Base-by-base conservation (phyloP, 2,329 filamentous ascomycete species). In the Aspergillus persii region DNA sequence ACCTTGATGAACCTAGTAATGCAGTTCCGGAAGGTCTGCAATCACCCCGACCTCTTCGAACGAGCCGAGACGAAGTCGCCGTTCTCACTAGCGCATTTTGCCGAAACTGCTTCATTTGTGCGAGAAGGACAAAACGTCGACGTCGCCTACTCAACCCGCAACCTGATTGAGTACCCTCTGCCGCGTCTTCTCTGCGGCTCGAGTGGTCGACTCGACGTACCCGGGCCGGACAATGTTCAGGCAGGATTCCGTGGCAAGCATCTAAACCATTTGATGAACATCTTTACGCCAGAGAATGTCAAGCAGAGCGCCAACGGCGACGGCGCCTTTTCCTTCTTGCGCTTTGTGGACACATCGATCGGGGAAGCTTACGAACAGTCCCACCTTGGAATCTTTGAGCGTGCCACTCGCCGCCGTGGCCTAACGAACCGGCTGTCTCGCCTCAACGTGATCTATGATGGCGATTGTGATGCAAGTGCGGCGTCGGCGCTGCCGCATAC, bases 21-120 rank as follows among this genome's bases (percentile, higher is more conserved):
- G 95, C 95, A 99, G 78, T 99, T 99, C 85, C 87, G 95, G 69
- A 99, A 99, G 79, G 95, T 99, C 58, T 99, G 95, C 80, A 99
- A 99, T 72, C 95, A 99, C 73, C 95, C 95, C 0, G 95, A 99
- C 77, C 79, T 99, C 36, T 99, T 99, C 68, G 93, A 99, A 76
- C 89, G 95, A 50, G 93, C 94, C 8, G 94, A 98, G 61, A 96
- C 92, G 8, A 89, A 86, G 27, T 96, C 93, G 8, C 92, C 95
- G 0, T 89, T 94, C 69, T 89, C 91, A 0, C 87, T 89, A 68
- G 86, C 88, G n/a, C 86, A 89, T 73, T 99, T 94, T 76, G 95
- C 93, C 12, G 95, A 99, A 79, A 97, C 94, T 0, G 93, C 91
- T 0, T 97, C 93, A 0, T 98, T 99, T 75, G 82, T 97, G 66